Conservation (phyloP, 305 asterid genomes). For the Solanum hybrid region DNA sequence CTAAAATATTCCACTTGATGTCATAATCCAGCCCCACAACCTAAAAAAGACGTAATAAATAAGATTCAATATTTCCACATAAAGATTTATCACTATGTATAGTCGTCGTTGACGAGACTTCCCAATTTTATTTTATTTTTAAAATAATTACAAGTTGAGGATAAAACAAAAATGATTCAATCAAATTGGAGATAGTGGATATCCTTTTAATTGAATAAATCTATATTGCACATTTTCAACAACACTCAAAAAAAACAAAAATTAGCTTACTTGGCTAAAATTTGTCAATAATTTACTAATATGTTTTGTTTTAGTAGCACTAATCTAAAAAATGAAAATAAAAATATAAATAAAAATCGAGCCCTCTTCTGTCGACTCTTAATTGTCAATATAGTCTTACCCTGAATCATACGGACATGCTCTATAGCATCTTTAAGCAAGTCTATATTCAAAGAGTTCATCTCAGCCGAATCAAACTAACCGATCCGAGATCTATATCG, state of each 20-base stretch:
- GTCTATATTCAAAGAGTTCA: neutral
- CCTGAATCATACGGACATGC: neutral
- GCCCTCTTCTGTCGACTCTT: neutral
- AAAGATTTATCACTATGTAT: neutral
- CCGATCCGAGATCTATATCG: accelerated
- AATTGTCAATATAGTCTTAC: neutral
- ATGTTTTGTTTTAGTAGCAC: neutral
- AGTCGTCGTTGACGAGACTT: neutral
- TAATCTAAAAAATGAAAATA: neutral
- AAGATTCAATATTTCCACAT: neutral
- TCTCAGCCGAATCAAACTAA: neutral
- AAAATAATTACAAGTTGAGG: neutral
- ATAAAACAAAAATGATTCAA: neutral
- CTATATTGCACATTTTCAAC: neutral
- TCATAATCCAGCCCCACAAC: neutral
- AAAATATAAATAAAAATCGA: too few relatives aligned
- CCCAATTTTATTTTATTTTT: neutral
- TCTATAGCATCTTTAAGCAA: neutral
- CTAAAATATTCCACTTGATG: neutral
- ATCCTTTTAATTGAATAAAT: neutral
- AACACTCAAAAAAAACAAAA: neutral
- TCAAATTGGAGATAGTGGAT: neutral
- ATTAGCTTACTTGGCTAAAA: neutral
- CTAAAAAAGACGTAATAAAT: neutral
- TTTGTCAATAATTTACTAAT: neutral